Conservation (phyloP, 352 stramenopile genomes). For the Pythium dissimile region DNA sequence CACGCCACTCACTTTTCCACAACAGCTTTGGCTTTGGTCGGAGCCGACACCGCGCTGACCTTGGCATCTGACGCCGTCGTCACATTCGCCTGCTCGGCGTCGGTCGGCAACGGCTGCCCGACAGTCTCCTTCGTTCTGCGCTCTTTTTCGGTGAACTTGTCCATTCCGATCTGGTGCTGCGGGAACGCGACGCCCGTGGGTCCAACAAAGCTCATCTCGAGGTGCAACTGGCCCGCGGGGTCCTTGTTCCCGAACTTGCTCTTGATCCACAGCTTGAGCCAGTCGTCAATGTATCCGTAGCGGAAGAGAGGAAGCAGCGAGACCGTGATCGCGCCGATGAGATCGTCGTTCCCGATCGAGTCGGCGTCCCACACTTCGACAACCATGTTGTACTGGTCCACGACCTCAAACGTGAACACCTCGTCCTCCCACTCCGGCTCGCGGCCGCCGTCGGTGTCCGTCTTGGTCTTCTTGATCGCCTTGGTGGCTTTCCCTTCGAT, state of each 20-base stretch:
- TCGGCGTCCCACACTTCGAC: constrained; percentile 92
- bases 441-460: constrained; percentile 78
- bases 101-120: constrained; percentile 16
- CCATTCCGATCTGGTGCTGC: constrained; percentile 85
- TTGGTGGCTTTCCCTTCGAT: constrained; percentile 71
- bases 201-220: constrained; percentile 87
- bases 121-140: constrained; percentile 63
- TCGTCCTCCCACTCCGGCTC: constrained; percentile 86
- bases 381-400: constrained; percentile 90
- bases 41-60: constrained; percentile 24
- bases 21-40: constrained; percentile 18
- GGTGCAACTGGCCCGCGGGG: constrained; percentile 78
- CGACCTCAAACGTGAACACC: constrained; percentile 83
- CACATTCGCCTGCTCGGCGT: constrained; percentile 16
- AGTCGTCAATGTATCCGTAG: constrained; percentile 85
- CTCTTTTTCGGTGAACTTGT: constrained; percentile 69
- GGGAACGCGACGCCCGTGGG: constrained; percentile 84
- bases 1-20: constrained; percentile 28
- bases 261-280: constrained; percentile 86
- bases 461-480: constrained; percentile 79
- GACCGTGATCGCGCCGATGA: constrained; percentile 82
- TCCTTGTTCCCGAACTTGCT: constrained; percentile 87
- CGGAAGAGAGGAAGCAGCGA: constrained; percentile 90
- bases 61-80: constrained; percentile 17
- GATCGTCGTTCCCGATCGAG: constrained; percentile 83